A percentile compares a stretch with the other conserved stretches of the same genome.
These are phyloP conservation scores for Bipolaris zeicola DNA, from an alignment of 2,329 filamentous ascomycete genomes.

Conservation along the genomic window DNA sequence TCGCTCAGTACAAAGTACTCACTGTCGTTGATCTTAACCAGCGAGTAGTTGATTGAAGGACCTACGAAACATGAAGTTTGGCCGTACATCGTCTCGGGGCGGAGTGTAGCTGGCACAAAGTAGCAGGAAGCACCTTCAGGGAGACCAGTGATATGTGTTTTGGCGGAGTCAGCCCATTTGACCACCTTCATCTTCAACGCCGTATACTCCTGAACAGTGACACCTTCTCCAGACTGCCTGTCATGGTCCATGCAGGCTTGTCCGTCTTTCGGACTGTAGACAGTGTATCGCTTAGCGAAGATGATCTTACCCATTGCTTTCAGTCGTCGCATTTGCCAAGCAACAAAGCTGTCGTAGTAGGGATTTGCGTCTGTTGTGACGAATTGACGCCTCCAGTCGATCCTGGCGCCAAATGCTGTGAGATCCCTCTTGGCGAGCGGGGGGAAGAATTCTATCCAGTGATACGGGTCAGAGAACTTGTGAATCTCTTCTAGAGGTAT, in stretches of 20 bases:
- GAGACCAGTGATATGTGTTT: slow-evolving; percentile 74
- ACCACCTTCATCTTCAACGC: slow-evolving; percentile 89
- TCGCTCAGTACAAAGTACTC: slow-evolving; percentile 87
- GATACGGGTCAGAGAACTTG: slow-evolving; percentile 84
- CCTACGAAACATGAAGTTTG: slow-evolving; percentile 96
- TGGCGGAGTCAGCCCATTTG: slow-evolving; percentile 82
- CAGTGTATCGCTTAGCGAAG: slow-evolving; percentile 90
- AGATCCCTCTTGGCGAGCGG: slow-evolving; percentile 80
- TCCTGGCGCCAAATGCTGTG: slow-evolving; percentile 79
- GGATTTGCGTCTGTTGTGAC: slow-evolving; percentile 96
- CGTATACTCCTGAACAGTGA: slow-evolving; percentile 89
- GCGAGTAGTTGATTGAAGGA: slow-evolving; percentile 84
- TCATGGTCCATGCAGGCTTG: slow-evolving; percentile 91
- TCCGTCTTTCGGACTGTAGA: slow-evolving; percentile 85
- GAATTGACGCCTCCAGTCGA: slow-evolving; percentile 92
- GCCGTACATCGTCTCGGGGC: slow-evolving; percentile 98
- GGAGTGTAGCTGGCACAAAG: slow-evolving; percentile 87
- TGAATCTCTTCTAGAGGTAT: slow-evolving; percentile 89
- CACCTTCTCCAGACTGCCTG: slow-evolving; percentile 77
- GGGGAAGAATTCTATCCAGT: slow-evolving; percentile 94
- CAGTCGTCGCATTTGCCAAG: slow-evolving; percentile 96
- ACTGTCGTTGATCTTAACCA: slow-evolving; percentile 71
- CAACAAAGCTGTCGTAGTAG: slow-evolving; percentile 93
- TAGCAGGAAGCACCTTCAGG: slow-evolving; percentile 80
- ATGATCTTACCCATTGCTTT: slow-evolving; percentile 91